phyloP scores from a whole-genome alignment of 352 stramenopile genomes.

The Pythium dissimile region DNA sequence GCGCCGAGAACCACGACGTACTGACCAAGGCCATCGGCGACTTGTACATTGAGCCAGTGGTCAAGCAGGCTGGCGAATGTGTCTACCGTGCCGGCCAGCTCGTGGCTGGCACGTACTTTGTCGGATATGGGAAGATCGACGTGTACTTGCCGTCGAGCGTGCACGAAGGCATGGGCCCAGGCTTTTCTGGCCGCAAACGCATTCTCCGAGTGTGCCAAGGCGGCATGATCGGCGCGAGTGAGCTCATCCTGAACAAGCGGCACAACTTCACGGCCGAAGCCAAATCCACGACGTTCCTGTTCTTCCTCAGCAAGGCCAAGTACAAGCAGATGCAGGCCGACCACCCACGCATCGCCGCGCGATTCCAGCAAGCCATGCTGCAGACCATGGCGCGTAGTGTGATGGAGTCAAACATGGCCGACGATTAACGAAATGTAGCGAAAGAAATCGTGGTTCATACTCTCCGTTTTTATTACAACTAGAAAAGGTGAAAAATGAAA shows the following conservation, averaged over 20 bases:
- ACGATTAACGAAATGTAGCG: conserved; percentile 51
- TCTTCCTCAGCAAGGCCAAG: conserved; percentile 75
- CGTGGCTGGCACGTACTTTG: conserved; percentile 75
- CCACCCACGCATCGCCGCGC: conserved; percentile 60
- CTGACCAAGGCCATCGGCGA: conserved; percentile 65
- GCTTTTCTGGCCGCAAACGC: conserved; percentile 73
- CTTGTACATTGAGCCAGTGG: conserved; percentile 58
- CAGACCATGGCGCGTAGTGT: conserved; percentile 82
- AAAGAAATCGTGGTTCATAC: conserved; percentile 1
- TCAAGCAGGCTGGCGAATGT: conserved; percentile 59
- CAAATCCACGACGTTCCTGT: conserved; percentile 63
- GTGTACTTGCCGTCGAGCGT: conserved; percentile 81
- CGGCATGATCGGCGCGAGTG: conserved; percentile 71
- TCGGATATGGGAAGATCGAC: conserved; percentile 82
- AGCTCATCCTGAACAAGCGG: conserved; percentile 78
- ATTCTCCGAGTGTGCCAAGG: conserved; percentile 81
- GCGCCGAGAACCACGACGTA: conserved; percentile 13
- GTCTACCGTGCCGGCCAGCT: conserved; percentile 62
- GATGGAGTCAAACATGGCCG: conserved; percentile 80
- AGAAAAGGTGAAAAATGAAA: conserved; percentile 21
- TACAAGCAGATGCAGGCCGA: conserved; percentile 66
- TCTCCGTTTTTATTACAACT: conserved; percentile 36
- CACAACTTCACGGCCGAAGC: conserved; percentile 81
- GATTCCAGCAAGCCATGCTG: conserved; percentile 84
- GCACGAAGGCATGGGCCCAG: conserved; percentile 73